These are phyloP conservation scores for Tympanopsis confertula DNA, from an alignment of 2,329 filamentous ascomycete genomes.

Conservation along the genomic window DNA sequence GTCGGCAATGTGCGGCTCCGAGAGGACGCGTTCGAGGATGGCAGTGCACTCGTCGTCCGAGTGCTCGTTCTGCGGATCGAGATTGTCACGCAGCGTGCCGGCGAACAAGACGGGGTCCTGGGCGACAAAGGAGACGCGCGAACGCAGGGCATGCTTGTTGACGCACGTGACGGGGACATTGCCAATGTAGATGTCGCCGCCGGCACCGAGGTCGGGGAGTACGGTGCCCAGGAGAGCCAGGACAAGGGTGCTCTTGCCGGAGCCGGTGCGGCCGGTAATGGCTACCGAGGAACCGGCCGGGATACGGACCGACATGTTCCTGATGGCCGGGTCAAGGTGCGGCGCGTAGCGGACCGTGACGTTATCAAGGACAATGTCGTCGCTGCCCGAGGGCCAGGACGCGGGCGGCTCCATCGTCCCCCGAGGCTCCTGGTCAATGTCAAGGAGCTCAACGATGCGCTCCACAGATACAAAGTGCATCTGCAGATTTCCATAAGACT, in stretches of 20 bases:
- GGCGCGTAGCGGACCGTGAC: slow-evolving; percentile 73
- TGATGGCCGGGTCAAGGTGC: slow-evolving; percentile 62
- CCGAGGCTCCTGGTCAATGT: slow-evolving; percentile 63
- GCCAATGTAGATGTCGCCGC: slow-evolving; percentile 45
- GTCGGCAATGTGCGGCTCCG: slow-evolving; percentile 4
- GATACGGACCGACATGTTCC: slow-evolving; percentile 53
- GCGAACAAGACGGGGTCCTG: slow-evolving; percentile 57
- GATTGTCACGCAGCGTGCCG: slow-evolving; percentile 47
- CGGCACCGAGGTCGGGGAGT: slow-evolving; percentile 24
- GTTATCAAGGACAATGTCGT: slow-evolving; percentile 64
- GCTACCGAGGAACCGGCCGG: neutral
- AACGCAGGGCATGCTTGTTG: slow-evolving; percentile 44
- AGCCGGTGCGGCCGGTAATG: neutral
- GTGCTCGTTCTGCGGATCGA: slow-evolving; percentile 47
- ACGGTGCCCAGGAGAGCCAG: slow-evolving; percentile 46
- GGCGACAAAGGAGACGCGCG: slow-evolving; percentile 49
- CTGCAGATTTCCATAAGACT: slow-evolving; percentile 71
- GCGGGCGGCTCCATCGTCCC: slow-evolving; percentile 60
- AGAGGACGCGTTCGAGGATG: slow-evolving; percentile 24
- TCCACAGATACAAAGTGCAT: slow-evolving; percentile 90
- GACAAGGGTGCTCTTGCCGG: slow-evolving; percentile 16
- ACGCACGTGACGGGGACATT: slow-evolving; percentile 46
- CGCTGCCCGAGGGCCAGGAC: slow-evolving; percentile 62
- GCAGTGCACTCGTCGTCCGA: slow-evolving; percentile 38
- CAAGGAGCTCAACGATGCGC: slow-evolving; percentile 69